Conservation (phyloP, 2,329 filamentous ascomycete genomes). For the Kalaharituber pfeilii region DNA sequence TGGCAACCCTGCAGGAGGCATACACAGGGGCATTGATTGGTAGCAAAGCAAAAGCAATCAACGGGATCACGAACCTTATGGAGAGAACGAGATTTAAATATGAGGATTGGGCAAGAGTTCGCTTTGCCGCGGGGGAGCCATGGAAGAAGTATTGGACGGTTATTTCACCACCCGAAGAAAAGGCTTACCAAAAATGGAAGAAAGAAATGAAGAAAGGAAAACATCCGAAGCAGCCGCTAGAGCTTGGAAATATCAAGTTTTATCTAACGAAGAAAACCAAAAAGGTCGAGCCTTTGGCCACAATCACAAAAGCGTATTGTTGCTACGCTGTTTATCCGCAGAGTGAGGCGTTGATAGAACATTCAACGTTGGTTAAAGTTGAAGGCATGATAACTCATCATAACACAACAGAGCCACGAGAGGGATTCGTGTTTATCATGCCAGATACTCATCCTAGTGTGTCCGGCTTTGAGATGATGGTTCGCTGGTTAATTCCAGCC, state of each 20-base stretch:
- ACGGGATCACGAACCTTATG: conserved; percentile 81
- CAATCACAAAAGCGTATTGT: conserved; percentile 76
- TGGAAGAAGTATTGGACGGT: conserved; percentile 98
- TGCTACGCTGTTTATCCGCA: conserved; percentile 94
- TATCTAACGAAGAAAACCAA: conserved; percentile 91
- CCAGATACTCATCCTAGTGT: conserved; percentile 85
- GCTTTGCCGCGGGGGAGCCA: conserved; percentile 87
- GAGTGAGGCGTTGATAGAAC: conserved; percentile 80
- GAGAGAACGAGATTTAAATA: conserved; percentile 58
- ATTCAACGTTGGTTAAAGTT: conserved; percentile 83
- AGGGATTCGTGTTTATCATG: conserved; percentile 97
- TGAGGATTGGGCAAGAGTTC: conserved; percentile 86
- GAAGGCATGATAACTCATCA: conserved; percentile 84
- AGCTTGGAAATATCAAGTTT: conserved; percentile 86
- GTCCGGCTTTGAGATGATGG: conserved; percentile 84
- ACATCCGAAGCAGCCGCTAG: conserved; percentile 43
- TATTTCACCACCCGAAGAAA: conserved; percentile 80
- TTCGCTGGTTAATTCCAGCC: conserved; percentile 79
- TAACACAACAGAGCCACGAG: conserved; percentile 41
- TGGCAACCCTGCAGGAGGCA: conserved; percentile 80
- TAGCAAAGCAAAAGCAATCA: conserved; percentile 74
- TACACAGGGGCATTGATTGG: conserved; percentile 93
- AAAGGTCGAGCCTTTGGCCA: conserved; percentile 76
- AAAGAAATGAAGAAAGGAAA: conserved; percentile 80
- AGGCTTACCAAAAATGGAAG: conserved; percentile 67